A percentile compares a stretch with the other conserved stretches of the same genome.
These are phyloP conservation scores for Trametes punicea DNA, from an alignment of 768 basidiomycete genomes.

Conservation along the genomic window DNA sequence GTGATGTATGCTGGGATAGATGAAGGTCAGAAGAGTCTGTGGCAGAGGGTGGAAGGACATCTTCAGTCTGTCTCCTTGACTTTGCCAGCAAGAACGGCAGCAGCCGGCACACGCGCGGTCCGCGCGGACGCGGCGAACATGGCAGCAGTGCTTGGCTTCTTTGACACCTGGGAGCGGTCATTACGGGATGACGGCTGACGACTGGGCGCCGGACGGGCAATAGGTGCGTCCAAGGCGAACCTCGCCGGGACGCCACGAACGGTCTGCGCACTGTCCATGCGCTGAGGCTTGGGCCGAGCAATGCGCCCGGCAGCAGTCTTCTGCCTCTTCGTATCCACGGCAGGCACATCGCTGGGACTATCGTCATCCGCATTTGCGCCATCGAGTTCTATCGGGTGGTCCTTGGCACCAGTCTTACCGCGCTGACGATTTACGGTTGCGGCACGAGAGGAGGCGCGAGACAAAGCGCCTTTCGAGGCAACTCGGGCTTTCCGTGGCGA, in stretches of 20 bases:
- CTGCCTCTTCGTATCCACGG: conserved; percentile 18
- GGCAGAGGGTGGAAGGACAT: too few relatives aligned
- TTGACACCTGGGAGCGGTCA: conserved; percentile 1
- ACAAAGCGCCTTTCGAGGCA: neutral
- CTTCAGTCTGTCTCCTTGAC: neutral
- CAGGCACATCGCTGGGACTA: neutral
- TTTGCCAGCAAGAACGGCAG: neutral
- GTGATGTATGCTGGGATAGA: neutral
- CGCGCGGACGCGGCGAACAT: neutral
- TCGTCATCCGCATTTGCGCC: neutral
- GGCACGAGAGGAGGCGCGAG: conserved; percentile 1
- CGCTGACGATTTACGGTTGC: conserved; percentile 1
- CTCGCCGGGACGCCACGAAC: conserved; percentile 1
- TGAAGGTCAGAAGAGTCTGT: neutral
- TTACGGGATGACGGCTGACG: conserved; percentile 9
- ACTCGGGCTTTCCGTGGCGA: conserved; percentile 5
- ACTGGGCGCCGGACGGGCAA: neutral
- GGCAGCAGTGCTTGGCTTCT: neutral
- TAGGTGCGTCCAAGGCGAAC: neutral
- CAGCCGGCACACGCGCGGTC: too few relatives aligned
- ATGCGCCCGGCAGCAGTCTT: conserved; percentile 6
- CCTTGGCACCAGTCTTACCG: neutral
- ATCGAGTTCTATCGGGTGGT: too few relatives aligned
- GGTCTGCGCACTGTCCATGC: conserved; percentile 8
- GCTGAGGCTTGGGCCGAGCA: conserved; percentile 5